phyloP scores from a whole-genome alignment of 306 rosid species.

The Begonia fuchsioides region DNA sequence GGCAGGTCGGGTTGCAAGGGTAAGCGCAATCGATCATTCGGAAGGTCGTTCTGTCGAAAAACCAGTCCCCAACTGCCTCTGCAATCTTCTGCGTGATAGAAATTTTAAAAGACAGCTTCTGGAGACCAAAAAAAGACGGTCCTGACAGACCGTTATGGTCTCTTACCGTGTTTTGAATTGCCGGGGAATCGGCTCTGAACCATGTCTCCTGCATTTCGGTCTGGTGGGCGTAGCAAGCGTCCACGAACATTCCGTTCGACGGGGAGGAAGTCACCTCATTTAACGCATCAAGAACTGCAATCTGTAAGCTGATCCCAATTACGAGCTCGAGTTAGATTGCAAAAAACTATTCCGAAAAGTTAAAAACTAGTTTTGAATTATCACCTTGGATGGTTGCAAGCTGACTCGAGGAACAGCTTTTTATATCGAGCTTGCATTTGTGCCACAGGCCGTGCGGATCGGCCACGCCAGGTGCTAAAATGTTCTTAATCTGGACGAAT shows the following conservation, averaged over 20 bases:
- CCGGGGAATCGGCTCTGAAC: constrained; percentile 60
- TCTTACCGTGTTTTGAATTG: constrained; percentile 44
- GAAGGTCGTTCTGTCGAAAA: constrained; percentile 44
- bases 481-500: constrained; percentile 57
- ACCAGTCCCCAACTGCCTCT: constrained; percentile 89
- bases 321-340: no score
- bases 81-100: constrained; percentile 54
- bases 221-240: constrained; percentile 91
- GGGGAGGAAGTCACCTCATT: constrained; percentile 25
- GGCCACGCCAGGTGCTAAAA: constrained; percentile 79
- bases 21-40: constrained; percentile 66
- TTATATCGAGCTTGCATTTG: constrained; percentile 66
- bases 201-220: constrained; percentile 84
- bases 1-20: constrained; percentile 98
- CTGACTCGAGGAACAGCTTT: constrained; percentile 61
- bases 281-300: constrained; percentile 50
- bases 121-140: background rate
- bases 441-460: constrained; percentile 83
- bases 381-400: constrained; percentile 61
- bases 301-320: constrained; percentile 49
- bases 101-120: background rate
- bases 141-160: background rate
- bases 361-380: no score
- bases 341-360: background rate
- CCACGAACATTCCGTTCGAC: constrained; percentile 57